Base-by-base conservation (phyloP, 306 rosid genomes). In the Medicago truncatula region DNA sequence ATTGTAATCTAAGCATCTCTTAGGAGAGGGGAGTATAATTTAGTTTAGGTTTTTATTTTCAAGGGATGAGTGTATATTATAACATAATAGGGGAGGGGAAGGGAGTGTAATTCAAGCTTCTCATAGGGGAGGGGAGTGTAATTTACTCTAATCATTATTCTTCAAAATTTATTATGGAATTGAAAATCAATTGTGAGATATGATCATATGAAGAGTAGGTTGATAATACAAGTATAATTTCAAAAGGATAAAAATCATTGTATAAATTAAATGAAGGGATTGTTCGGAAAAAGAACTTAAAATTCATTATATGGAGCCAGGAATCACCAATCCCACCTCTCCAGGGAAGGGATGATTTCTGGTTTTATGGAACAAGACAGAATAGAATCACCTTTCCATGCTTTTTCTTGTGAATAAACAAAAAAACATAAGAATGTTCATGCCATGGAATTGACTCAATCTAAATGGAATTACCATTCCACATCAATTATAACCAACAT, bases 391-490 rank as follows among this genome's bases (percentile, higher is more conserved):
- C 59, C 41, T 18, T 49, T 31, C 46, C 75, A 70, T 31, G 47
- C 31, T 28, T 14, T 31, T n/a, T 70, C 49, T 50, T 31, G 62
- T 41, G 23, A 25, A 23, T 40, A 28, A 70, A 15, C n/a, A 13
- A 68, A 20, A 20, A 16, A 70, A 36, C 47, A 70, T 34, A 70
- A 15, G 9, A 70, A 70, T 52, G 49, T 28, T 70, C 36, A 17
- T 34, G 41, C 34, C 17, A 5, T 16, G 17, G 60, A 69, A 49
- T 49, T 25, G 60, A 21, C 56, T 67, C 57, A 47, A 69, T 18
- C 12, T 10, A 6, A 39, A 53, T 40, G 67, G 57, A 76, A 66
- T 66, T 12, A 6, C 65, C 62, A 63, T 50, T 75, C 46, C 49
- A 25, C 39, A 36, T 20, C 14, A 58, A 25, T 43, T 34, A 68